Percentiles rank a stretch among this genome's conserved stretches.
These are phyloP conservation scores for Guyanaporus albipodus DNA, from an alignment of 768 basidiomycete species.

Conservation along the genomic window DNA sequence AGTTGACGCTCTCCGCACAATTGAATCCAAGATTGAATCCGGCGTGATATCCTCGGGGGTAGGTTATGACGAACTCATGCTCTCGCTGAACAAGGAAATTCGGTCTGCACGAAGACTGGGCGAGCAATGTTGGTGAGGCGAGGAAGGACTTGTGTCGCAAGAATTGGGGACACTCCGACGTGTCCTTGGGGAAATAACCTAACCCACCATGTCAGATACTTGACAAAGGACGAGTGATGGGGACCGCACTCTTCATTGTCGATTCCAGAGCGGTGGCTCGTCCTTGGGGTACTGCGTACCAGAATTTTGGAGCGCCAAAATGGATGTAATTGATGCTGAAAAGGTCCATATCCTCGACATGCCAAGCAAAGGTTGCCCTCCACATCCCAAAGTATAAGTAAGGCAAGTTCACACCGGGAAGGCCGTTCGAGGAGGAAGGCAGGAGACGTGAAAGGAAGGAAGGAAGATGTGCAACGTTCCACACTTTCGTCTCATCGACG, in stretches of 20 bases:
- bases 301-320: conserved; percentile 95
- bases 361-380: conserved; percentile 98
- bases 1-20: conserved; percentile 96
- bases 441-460: conserved; percentile 82
- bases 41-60: conserved; percentile 91
- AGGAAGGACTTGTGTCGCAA: conserved; percentile 95
- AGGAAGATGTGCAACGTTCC: conserved; percentile 93
- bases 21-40: conserved; percentile 97
- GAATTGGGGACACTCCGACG: conserved; percentile 84
- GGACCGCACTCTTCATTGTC: conserved; percentile 72
- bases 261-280: conserved; percentile 80
- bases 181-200: conserved; percentile 91
- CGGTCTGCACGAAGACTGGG: conserved; percentile 73
- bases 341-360: conserved; percentile 99
- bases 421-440: conserved; percentile 57
- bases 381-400: conserved; percentile 99
- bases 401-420: conserved; percentile 96
- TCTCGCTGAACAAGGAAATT: conserved; percentile 89
- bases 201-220: conserved; percentile 4
- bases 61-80: conserved; percentile 97
- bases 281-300: conserved; percentile 94
- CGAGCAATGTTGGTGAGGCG: conserved; percentile 80
- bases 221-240: background rate
- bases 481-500: conserved; percentile 71
- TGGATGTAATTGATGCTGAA: conserved; percentile 99